Base-by-base conservation (phyloP, 2,329 filamentous ascomycete genomes). In the Periconia sp. region DNA sequence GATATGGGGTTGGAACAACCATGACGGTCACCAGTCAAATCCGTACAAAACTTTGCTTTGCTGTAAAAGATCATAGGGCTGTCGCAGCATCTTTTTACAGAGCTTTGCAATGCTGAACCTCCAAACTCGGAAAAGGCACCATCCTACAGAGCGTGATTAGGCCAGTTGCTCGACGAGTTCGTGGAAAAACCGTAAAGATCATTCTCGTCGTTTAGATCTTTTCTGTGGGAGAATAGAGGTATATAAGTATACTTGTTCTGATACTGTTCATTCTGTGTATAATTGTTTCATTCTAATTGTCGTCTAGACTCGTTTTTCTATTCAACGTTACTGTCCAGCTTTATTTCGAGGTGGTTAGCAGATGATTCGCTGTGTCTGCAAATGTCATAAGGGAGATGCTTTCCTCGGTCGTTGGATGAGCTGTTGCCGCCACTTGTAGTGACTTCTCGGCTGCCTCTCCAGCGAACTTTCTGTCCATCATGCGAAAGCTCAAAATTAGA, bases 401-500 rank as follows among this genome's bases (percentile, higher is more conserved):
- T 41, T 77, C 82, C 61, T 27, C 56, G 54, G n/a, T 63, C 58
- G n/a, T 74, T 70, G 3, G 72, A 69, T 0, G 72, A 73, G 54
- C 82, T 85, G 50, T 90, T 87, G 60, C 83, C 87, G 62, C 83
- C 88, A 46, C 87, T 83, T 37, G 75, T 82, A 1, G 88, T 91
- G 1, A 85, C 81, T 23, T 86, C 82, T 0, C 74, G 76, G 3
- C 87, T 87, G 30, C 90, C 90, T 54, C 83, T 85, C 91, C 91
- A 95, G 47, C 90, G 82, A 27, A 95, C 84, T 69, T 91, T 92
- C 47, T 86, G 84, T 0, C 90, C 90, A 62, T 94, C 90, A 0
- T 79, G 78, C 0, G 90, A 93, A 0, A 95, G 70, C 66, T 95
- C 89, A 47, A 96, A 86, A 61, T 88, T 89, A 17, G 82, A 82